Base-by-base conservation (phyloP, 1,284 basidiomycete genomes). In the Rhodotorula sp. region DNA sequence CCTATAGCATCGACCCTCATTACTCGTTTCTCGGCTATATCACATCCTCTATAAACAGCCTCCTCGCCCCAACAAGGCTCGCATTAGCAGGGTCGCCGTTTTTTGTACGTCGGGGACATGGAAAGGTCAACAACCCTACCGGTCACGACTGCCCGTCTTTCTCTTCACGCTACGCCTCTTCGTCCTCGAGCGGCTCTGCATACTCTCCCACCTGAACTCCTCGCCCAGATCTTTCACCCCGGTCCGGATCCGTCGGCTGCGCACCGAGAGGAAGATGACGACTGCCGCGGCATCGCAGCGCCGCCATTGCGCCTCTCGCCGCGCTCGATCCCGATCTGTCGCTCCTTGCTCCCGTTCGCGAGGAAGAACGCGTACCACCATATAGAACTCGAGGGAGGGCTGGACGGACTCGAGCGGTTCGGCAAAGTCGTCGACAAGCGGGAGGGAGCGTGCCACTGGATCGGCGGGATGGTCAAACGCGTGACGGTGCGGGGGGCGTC, bases 201-300 rank as follows among this genome's bases (percentile, higher is more conserved):
- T 26, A 14, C 33, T 18, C 37, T 65, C 49, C 64, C 64, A 4
- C 37, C 57, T 57, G 57, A 65, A 29, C 57, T 60, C 57, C 64
- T 65, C 57, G 6, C 30, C 7, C 12, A 42, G 42, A 59, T 63
- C 62, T 64, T 64, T 24, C 10, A 49, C 17, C 60, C 48, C 26
- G 22, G 53, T 26, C 58, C 15, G 24, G 46, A 26, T 49, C 24
- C n/a, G n/a, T 42, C 42, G 4, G 44, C 26, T 8, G 45, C 30
- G 18, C 17, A 4, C 37, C 53, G 24, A 10, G 12, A 57, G 18
- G 30, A 49, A 18, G 22, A 18, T 20, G 20, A 15, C 33, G 26
- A 8, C 33, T n/a, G n/a, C n/a, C n/a, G n/a, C n/a, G 33, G 37
- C 18, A 26, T 26, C 20, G 20, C 24, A 22, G 10, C 20, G 15